These are phyloP conservation scores for Clathrus columnatus DNA, from an alignment of 768 basidiomycete genomes.

Conservation along the genomic window DNA sequence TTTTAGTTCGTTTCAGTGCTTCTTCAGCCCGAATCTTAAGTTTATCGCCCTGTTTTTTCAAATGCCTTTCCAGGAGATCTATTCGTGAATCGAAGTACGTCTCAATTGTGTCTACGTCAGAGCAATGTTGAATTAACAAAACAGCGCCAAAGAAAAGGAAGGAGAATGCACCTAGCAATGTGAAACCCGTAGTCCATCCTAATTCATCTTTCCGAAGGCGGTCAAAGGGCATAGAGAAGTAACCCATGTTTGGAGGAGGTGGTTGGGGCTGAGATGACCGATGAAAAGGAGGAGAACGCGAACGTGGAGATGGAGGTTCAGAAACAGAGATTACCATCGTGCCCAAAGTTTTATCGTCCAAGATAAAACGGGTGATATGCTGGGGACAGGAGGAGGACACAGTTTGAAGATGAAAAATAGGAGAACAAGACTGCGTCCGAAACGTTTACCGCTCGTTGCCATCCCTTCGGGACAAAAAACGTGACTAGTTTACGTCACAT, in stretches of 20 bases:
- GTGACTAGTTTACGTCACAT: too few species aligned
- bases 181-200: slow-evolving; percentile 77
- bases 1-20: slow-evolving; percentile 52
- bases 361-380: not conserved
- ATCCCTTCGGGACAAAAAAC: too few species aligned
- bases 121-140: not conserved
- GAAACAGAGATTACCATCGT: not conserved
- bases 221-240: slow-evolving; percentile 65
- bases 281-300: too few species aligned
- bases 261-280: too few species aligned
- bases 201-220: slow-evolving; percentile 66
- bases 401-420: not conserved
- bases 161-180: slow-evolving; percentile 59
- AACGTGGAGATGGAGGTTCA: not conserved
- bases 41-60: slow-evolving; percentile 79
- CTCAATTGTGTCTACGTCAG: slow-evolving; percentile 71
- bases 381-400: not conserved
- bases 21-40: slow-evolving; percentile 78
- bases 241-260: slow-evolving; percentile 25
- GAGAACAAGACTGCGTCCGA: too few species aligned
- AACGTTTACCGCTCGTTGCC: too few species aligned
- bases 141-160: not conserved
- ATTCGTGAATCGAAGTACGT: slow-evolving; percentile 91
- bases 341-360: not conserved
- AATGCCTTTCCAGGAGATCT: slow-evolving; percentile 71